Conservation (phyloP, 169 alveolate species). For the Cryptosporidium bovis region DNA sequence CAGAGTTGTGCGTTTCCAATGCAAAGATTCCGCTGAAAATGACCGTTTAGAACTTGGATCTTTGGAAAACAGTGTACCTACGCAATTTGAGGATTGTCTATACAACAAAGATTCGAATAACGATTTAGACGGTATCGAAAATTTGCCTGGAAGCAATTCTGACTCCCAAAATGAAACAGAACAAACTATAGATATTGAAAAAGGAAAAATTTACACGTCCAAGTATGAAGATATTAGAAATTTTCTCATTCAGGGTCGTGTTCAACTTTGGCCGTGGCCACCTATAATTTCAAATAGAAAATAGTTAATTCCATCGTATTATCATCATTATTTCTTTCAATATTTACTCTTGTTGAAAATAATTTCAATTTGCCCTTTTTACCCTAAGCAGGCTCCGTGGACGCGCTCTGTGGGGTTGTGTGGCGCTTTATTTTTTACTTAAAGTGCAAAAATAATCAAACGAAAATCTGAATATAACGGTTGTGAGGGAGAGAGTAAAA, state of each 20-base stretch:
- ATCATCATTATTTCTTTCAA: no score
- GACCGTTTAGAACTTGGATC: constrained; percentile 1
- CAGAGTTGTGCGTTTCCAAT: constrained; percentile 54
- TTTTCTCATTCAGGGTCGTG: constrained; percentile 10
- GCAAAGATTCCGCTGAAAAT: constrained; percentile 14
- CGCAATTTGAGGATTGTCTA: constrained; percentile 21
- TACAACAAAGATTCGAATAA: neutral
- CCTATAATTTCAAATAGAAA: constrained; percentile 35
- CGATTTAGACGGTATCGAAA: neutral
- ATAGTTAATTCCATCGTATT: neutral
- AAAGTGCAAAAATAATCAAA: no score
- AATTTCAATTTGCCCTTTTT: no score
- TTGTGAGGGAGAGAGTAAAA: no score
- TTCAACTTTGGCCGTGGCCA: constrained; percentile 74
- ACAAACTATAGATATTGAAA: constrained; percentile 16
- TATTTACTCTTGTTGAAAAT: no score
- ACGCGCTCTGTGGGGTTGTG: constrained; percentile 9
- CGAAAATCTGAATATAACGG: no score
- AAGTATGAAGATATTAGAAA: constrained; percentile 37
- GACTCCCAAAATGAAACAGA: constrained; percentile 9
- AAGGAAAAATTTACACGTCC: constrained; percentile 47
- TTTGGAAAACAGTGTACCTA: neutral
- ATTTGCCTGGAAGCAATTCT: no score
- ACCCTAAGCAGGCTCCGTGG: neutral
- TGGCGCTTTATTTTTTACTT: no score